Evolutionary conservation across 2,329 filamentous ascomycete genomes (phyloP).

Genomic region (Hymenoscyphus albidus): DNA sequence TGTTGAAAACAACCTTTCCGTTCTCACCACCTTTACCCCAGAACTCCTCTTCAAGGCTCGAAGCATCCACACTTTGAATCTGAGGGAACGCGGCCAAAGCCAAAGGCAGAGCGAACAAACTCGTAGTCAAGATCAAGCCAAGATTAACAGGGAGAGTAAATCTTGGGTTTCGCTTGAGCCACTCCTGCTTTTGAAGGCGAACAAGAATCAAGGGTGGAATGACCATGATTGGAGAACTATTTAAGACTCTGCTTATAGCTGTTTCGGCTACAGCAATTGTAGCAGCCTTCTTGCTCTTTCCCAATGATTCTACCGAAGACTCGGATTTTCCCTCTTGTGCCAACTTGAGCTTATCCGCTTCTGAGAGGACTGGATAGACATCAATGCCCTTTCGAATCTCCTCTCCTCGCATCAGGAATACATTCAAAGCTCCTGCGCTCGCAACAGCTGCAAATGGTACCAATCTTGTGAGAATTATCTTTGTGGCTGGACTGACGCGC

Average conservation of each 20-base stretch:
- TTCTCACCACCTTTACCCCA: conserved; percentile 72
- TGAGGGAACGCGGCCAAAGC: conserved; percentile 92
- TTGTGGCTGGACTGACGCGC: conserved; percentile 68
- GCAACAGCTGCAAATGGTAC: conserved; percentile 96
- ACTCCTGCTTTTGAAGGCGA: conserved; percentile 75
- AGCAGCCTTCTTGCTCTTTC: conserved; percentile 84
- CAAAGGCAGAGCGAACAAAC: conserved; percentile 81
- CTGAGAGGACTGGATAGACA: conserved; percentile 77
- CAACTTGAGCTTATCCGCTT: conserved; percentile 59
- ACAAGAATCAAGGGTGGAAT: conserved; percentile 85
- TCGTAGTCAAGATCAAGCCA: conserved; percentile 80
- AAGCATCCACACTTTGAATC: conserved; percentile 74
- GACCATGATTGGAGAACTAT: conserved; percentile 96
- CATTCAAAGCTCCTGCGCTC: conserved; percentile 85
- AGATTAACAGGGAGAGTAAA: conserved; percentile 81
- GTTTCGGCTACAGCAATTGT: conserved; percentile 90
- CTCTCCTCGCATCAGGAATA: conserved; percentile 95
- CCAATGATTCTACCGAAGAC: conserved; percentile 66
- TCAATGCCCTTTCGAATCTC: conserved; percentile 93
- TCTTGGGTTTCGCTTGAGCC: conserved; percentile 73
- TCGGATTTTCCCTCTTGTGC: conserved; percentile 57
- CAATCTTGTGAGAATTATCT: conserved; percentile 74
- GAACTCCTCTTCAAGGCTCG: conserved; percentile 80
- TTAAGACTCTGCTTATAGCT: conserved; percentile 84
- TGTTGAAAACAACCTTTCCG: conserved; percentile 92